A percentile compares a stretch with the other conserved stretches of the same genome.
These are phyloP conservation scores for Omphalotus guepiniiformis DNA, from an alignment of 768 basidiomycete species.

Conservation along the genomic window DNA sequence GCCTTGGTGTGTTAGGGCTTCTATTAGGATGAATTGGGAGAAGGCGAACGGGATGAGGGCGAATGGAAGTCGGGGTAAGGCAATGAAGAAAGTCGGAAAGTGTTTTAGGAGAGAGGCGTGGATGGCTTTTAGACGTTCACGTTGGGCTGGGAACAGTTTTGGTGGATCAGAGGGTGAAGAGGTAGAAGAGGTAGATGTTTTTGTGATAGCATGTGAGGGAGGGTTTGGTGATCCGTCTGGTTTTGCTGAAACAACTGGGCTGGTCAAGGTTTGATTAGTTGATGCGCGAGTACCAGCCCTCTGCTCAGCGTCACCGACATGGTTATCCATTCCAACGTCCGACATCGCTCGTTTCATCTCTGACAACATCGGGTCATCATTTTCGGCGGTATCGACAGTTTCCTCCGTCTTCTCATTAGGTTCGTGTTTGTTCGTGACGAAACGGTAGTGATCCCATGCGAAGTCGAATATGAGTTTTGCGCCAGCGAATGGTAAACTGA, in stretches of 20 bases:
- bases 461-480: conserved; percentile 69
- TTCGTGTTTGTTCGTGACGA: conserved; percentile 19
- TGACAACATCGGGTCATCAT: conserved; percentile 12
- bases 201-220: not conserved
- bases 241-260: not conserved
- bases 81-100: conserved; percentile 71
- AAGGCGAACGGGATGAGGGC: conserved; percentile 88
- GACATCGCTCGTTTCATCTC: conserved; percentile 13
- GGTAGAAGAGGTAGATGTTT: not conserved
- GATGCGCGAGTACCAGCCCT: conserved; percentile 6
- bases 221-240: not conserved
- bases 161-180: not conserved
- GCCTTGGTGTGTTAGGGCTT: conserved; percentile 73
- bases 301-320: not conserved
- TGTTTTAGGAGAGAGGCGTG: conserved; percentile 23
- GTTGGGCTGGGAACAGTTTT: conserved; percentile 1
- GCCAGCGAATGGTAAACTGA: conserved; percentile 76
- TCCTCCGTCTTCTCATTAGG: conserved; percentile 17
- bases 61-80: conserved; percentile 69
- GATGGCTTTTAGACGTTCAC: not conserved
- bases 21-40: conserved; percentile 91
- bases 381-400: conserved; percentile 3
- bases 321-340: not conserved
- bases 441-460: conserved; percentile 52
- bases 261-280: not conserved